Evolutionary conservation across 192 early-diverging fungal genomes (phyloP).

Genomic region (Coemansia sp.): DNA sequence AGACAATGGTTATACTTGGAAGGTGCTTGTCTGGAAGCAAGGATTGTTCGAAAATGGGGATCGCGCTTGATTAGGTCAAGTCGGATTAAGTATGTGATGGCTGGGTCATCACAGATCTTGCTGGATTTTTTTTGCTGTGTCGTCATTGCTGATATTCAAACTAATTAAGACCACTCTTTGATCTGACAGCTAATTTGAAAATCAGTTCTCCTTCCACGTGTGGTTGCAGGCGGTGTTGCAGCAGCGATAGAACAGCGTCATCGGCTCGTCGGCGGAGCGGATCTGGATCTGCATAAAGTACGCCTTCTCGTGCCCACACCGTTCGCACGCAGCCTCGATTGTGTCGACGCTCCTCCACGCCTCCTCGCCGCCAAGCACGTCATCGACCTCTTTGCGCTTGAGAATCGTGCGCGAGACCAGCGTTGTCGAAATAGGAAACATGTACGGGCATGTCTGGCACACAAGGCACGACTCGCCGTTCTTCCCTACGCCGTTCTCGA

Average conservation of each 20-base stretch:
- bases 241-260: slow-evolving; percentile 90
- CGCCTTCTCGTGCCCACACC: slow-evolving; percentile 70
- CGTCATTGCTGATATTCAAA: neutral
- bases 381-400: slow-evolving; percentile 86
- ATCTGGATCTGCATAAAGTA: slow-evolving; percentile 92
- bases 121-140: too few relatives aligned
- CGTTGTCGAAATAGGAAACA: slow-evolving; percentile 68
- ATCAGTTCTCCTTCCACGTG: slow-evolving; percentile 74
- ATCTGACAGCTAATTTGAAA: too few relatives aligned
- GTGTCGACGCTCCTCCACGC: slow-evolving; percentile 84
- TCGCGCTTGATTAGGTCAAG: too few relatives aligned
- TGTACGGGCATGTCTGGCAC: slow-evolving; percentile 90
- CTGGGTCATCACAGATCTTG: too few relatives aligned
- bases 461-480: slow-evolving; percentile 66
- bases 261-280: slow-evolving; percentile 92
- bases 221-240: slow-evolving; percentile 66
- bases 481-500: slow-evolving; percentile 54
- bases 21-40: too few relatives aligned
- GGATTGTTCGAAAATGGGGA: too few relatives aligned
- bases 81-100: too few relatives aligned
- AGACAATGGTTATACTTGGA: too few relatives aligned
- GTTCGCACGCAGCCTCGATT: slow-evolving; percentile 61
- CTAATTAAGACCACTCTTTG: too few relatives aligned
- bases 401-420: slow-evolving; percentile 67
- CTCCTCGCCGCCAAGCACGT: slow-evolving; percentile 90